A percentile compares a stretch with the other conserved stretches of the same genome.
phyloP scores from a whole-genome alignment of 73 alveolate genomes.

The Breviolum minutum region DNA sequence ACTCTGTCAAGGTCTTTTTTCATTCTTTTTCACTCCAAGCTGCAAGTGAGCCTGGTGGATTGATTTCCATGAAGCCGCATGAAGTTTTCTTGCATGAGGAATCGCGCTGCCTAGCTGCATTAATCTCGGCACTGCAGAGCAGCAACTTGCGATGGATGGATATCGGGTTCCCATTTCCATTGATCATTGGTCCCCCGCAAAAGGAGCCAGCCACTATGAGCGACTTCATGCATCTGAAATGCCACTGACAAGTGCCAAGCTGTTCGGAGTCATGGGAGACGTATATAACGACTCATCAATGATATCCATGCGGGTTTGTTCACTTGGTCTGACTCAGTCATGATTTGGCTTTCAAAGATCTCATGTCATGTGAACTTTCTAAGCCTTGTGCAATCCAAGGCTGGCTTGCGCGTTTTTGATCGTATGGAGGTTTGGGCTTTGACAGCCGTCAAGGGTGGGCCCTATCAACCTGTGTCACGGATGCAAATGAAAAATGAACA shows the following conservation, averaged over 20 bases:
- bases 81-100: neutral
- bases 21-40: too few relatives aligned
- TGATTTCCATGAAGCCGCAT: neutral
- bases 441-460: slow-evolving; percentile 73
- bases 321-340: too few relatives aligned
- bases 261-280: too few relatives aligned
- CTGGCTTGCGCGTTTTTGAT: slow-evolving; percentile 53
- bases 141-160: neutral
- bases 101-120: slow-evolving; percentile 6
- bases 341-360: neutral
- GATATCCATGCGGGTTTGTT: neutral
- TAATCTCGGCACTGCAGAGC: too few relatives aligned
- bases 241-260: too few relatives aligned
- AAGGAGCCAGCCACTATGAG: too few relatives aligned
- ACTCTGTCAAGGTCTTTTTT: too few relatives aligned
- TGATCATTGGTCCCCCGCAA: neutral
- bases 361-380: neutral
- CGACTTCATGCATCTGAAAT: too few relatives aligned
- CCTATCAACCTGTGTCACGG: slow-evolving; percentile 28
- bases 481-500: neutral
- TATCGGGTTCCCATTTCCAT: neutral
- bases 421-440: slow-evolving; percentile 81
- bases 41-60: neutral
- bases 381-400: neutral
- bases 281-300: neutral